Evolutionary conservation across 371 early-diverging fungal genomes (phyloP).

Genomic region (Mucor lusitanicus): DNA sequence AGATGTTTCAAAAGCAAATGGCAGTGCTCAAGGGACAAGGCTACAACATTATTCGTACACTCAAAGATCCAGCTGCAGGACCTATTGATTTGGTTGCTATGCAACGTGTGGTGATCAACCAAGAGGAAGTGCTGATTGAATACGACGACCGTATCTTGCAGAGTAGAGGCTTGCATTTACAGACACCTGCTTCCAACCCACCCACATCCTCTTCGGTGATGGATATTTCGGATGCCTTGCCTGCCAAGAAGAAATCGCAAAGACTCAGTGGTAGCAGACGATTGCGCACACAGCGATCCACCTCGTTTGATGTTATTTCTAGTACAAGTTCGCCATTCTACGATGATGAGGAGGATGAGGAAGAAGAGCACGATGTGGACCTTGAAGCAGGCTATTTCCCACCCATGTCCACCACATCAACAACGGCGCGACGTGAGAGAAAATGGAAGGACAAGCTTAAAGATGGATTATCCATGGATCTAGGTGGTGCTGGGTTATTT

Average conservation of each 20-base stretch:
- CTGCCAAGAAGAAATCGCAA: constrained; percentile 1
- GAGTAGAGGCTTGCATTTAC: constrained; percentile 8
- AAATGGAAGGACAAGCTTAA: constrained; percentile 21
- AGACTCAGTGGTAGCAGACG: constrained; percentile 7
- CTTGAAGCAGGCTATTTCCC: neutral
- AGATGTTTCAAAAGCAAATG: constrained; percentile 82
- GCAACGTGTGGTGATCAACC: constrained; percentile 55
- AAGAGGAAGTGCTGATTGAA: constrained; percentile 55
- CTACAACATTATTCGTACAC: constrained; percentile 75
- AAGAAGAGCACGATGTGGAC: neutral
- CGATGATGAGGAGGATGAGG: constrained; percentile 2
- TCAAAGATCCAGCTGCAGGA: constrained; percentile 59
- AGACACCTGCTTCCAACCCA: neutral
- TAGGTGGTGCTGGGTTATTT: constrained; percentile 14
- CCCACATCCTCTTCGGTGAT: neutral
- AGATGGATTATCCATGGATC: constrained; percentile 17
- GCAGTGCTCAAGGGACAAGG: constrained; percentile 88
- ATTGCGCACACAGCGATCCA: constrained; percentile 39
- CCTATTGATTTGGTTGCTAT: constrained; percentile 62
- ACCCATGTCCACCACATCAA: neutral
- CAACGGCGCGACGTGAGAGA: neutral
- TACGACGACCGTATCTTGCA: constrained; percentile 33
- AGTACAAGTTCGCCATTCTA: constrained; percentile 9
- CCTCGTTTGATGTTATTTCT: constrained; percentile 36
- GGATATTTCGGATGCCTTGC: constrained; percentile 7